Evolutionary conservation across 768 basidiomycete species (phyloP).

Genomic region (Pholiota molesta): DNA sequence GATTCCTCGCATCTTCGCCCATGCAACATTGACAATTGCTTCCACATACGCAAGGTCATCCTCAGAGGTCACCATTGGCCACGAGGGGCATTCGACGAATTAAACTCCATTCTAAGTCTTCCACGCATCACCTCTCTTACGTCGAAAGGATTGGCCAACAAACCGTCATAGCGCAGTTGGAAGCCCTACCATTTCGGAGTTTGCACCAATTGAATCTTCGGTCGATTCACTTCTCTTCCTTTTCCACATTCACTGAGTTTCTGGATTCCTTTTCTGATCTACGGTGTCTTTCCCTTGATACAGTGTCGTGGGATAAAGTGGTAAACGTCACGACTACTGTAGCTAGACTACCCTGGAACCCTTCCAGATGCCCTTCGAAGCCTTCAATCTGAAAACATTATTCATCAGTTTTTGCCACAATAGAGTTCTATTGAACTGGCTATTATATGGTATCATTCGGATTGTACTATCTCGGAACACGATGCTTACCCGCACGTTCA

Average conservation of each 20-base stretch:
- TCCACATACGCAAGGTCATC: slow-evolving; percentile 33
- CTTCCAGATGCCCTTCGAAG: background rate
- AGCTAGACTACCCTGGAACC: background rate
- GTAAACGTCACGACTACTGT: slow-evolving; percentile 35
- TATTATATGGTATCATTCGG: slow-evolving; percentile 26
- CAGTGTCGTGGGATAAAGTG: slow-evolving; percentile 50
- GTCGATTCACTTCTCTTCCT: slow-evolving; percentile 33
- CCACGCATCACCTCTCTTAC: slow-evolving; percentile 11
- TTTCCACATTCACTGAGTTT: slow-evolving; percentile 53
- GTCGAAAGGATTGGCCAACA: slow-evolving; percentile 9
- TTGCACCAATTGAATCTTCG: slow-evolving; percentile 48
- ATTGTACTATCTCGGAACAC: slow-evolving; percentile 6
- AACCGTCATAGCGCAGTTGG: background rate
- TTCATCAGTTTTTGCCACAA: slow-evolving; percentile 31
- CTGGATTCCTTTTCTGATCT: slow-evolving; percentile 54
- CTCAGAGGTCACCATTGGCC: slow-evolving; percentile 24
- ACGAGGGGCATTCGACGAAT: background rate
- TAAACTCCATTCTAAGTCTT: slow-evolving; percentile 11
- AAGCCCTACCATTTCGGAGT: slow-evolving; percentile 42
- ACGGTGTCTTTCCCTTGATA: slow-evolving; percentile 45
- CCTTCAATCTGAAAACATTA: slow-evolving; percentile 37
- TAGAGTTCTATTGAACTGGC: slow-evolving; percentile 32
- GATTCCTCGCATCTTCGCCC: slow-evolving; percentile 29
- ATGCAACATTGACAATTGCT: slow-evolving; percentile 26
- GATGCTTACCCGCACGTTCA: slow-evolving; percentile 6